A percentile compares a stretch with the other conserved stretches of the same genome.
phyloP scores from a whole-genome alignment of 2,329 filamentous ascomycete genomes.

The Remersonia thermophila region DNA sequence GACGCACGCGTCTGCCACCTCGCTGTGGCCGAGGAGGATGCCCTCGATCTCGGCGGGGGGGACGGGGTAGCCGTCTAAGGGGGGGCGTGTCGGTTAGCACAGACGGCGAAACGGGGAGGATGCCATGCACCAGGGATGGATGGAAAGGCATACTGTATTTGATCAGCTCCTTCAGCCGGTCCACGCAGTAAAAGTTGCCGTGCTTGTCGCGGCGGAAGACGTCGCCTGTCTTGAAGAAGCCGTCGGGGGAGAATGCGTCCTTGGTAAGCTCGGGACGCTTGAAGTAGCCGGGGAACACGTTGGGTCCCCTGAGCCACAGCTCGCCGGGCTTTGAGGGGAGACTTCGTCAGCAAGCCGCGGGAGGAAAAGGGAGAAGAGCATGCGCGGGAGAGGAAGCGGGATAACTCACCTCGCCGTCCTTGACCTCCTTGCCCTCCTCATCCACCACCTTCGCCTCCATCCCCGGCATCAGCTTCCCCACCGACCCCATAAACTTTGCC shows the following conservation, averaged over 20 bases:
- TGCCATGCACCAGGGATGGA: background rate
- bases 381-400: background rate
- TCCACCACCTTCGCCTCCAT: slow-evolving; percentile 73
- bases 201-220: slow-evolving; percentile 66
- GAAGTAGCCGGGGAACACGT: slow-evolving; percentile 67
- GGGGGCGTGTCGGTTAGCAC: background rate
- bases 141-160: slow-evolving; percentile 37
- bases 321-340: slow-evolving; percentile 44
- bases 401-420: slow-evolving; percentile 32
- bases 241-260: slow-evolving; percentile 61
- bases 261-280: slow-evolving; percentile 60
- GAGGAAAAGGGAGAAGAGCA: no score
- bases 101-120: background rate
- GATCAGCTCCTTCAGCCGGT: slow-evolving; percentile 62
- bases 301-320: slow-evolving; percentile 66
- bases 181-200: slow-evolving; percentile 82
- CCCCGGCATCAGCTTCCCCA: slow-evolving; percentile 67
- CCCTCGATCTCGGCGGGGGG: slow-evolving; percentile 53
- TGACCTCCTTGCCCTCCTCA: slow-evolving; percentile 41
- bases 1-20: slow-evolving; percentile 48
- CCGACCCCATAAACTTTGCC: slow-evolving; percentile 62
- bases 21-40: slow-evolving; percentile 29
- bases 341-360: no score
- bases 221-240: slow-evolving; percentile 86
- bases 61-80: slow-evolving; percentile 55